Base-by-base conservation (phyloP, 2,329 filamentous ascomycete genomes). In the Leptographium flavum region DNA sequence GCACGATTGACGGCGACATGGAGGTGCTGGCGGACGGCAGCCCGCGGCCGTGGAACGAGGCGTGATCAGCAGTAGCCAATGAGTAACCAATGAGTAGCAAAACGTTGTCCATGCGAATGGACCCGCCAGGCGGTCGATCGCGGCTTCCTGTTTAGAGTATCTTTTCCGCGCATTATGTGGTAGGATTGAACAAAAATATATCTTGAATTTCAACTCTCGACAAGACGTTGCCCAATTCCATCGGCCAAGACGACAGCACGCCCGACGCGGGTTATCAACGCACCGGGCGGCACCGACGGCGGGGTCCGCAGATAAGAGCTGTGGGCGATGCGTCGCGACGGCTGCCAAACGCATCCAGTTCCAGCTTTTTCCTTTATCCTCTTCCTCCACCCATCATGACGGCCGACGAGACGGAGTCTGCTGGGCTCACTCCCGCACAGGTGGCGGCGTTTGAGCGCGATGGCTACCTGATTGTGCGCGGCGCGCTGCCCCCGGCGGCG, bases 381-480 rank as follows among this genome's bases (percentile, higher is more conserved):
- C 15, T 39, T 4, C 2, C 19, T 38, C 21, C 27, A 17, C 25
- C 25, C 27, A 28, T 11, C 33, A 36, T 8, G 32, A 4, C 32
- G 4, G 30, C 5, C 30, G 30, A 31, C 32, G 32, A 17, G 15
- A 33, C 32, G 32, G 17, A 13, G 31, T 5, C 32, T 15, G 14
- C 6, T 17, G 32, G n/a, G 46, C 82, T 95, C 47, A 82, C 81
- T 15, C 62, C 77, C 37, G 69, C 74, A 28, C 87, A 95, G 58
- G 66, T 92, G 39, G 60, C 73, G 41, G 69, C 72, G 56, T 96
- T 93, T 70, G 62, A 82, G 54, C 69, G 75, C 42, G 85, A 96
- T 66, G 92, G 92, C 64, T 96, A 93, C 66, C 81, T 96, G 49
- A 74, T 96, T 56, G 74, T 98, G 55, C 85, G 84, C 2, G 64